These are phyloP conservation scores for Punica granatum DNA, from an alignment of 345 rosid genomes.

Conservation along the genomic window DNA sequence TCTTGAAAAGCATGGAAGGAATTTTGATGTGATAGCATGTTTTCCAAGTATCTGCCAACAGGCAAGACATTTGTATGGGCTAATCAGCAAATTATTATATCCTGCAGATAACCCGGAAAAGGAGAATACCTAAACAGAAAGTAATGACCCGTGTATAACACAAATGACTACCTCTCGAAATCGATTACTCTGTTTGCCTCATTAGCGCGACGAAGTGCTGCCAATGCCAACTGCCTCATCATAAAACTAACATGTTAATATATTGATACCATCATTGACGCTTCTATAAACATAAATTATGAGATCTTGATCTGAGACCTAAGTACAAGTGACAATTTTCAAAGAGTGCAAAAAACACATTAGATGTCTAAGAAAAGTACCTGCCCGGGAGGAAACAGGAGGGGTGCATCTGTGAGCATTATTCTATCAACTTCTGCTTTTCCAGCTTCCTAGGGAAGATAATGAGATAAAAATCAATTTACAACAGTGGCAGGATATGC, in stretches of 20 bases:
- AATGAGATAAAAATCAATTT: slow-evolving; percentile 1
- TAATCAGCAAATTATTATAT: background rate
- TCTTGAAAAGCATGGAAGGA: slow-evolving; percentile 42
- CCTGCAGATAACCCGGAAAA: background rate
- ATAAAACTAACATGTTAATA: slow-evolving; percentile 8
- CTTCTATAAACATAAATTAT: background rate
- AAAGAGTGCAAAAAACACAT: background rate
- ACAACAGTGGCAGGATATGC: background rate
- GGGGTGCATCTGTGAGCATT: slow-evolving; percentile 92
- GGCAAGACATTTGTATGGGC: background rate
- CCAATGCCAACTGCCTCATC: slow-evolving; percentile 71
- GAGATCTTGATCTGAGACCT: background rate
- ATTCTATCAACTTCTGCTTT: slow-evolving; percentile 65
- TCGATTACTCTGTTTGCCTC: slow-evolving; percentile 47
- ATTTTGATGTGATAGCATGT: slow-evolving; percentile 49
- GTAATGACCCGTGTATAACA: background rate
- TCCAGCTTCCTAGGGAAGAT: slow-evolving; percentile 52
- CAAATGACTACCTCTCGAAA: slow-evolving; percentile 56
- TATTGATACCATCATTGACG: background rate
- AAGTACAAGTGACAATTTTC: background rate
- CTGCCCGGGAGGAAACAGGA: slow-evolving; percentile 91
- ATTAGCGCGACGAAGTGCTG: slow-evolving; percentile 65
- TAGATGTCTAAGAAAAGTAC: slow-evolving; percentile 24
- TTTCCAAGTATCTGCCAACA: slow-evolving; percentile 50
- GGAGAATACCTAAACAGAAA: background rate